Conservation (phyloP, 805 yeast species). For the Monosporozyma unispora region DNA sequence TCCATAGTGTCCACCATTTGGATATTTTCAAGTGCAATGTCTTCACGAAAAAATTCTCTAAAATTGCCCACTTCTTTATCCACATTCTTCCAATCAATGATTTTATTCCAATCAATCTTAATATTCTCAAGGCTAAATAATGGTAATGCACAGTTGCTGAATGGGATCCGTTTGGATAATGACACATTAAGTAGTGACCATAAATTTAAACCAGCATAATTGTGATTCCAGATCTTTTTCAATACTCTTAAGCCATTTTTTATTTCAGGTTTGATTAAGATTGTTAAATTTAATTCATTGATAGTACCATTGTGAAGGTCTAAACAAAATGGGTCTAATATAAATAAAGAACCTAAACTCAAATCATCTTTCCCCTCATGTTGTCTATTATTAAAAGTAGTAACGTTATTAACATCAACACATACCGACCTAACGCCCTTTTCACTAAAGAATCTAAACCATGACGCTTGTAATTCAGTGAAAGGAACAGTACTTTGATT, state of each 20-base stretch:
- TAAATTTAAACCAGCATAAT: conserved; percentile 19
- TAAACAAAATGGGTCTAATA: conserved; percentile 19
- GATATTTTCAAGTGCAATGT: conserved; percentile 21
- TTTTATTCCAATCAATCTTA: conserved; percentile 17
- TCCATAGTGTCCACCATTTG: conserved; percentile 14
- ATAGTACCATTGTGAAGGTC: conserved; percentile 14
- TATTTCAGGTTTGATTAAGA: conserved; percentile 22
- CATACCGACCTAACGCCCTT: conserved; percentile 17
- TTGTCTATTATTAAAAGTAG: conserved; percentile 16
- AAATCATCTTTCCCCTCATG: conserved; percentile 5
- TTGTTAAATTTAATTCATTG: conserved; percentile 16
- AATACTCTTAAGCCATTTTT: conserved; percentile 17
- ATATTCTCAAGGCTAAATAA: conserved; percentile 10
- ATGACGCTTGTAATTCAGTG: neutral
- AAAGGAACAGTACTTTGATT: conserved; percentile 3
- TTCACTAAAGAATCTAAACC: conserved; percentile 13
- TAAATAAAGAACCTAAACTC: conserved; percentile 12
- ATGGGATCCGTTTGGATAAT: conserved; percentile 10
- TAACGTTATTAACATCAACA: conserved; percentile 18
- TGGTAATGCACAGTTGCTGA: conserved; percentile 9
- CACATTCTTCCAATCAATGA: conserved; percentile 14
- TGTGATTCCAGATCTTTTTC: conserved; percentile 23
- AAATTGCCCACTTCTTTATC: conserved; percentile 1
- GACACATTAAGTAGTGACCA: conserved; percentile 19
- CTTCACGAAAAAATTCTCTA: conserved; percentile 6